These are phyloP conservation scores for Logfia minima DNA, from an alignment of 129 eudicot genomes.

Conservation along the genomic window DNA sequence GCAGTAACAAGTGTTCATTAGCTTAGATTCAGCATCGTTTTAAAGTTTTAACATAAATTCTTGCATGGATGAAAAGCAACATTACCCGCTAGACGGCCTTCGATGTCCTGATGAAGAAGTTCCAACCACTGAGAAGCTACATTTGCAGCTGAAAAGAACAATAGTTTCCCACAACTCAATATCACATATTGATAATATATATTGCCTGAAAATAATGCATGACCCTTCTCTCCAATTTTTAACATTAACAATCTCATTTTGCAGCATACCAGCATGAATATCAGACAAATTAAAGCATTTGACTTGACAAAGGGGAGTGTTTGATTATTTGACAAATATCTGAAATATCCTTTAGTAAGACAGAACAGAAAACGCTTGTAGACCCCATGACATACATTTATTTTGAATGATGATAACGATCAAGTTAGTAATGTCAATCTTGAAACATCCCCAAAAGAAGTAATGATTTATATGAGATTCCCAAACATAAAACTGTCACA, in stretches of 20 bases:
- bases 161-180: not conserved
- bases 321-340: not conserved
- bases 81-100: slow-evolving; percentile 85
- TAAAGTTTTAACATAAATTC: not conserved
- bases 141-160: slow-evolving; percentile 65
- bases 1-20: slow-evolving; percentile 15
- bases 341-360: not conserved
- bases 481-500: not conserved
- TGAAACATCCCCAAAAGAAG: not conserved
- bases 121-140: slow-evolving; percentile 93
- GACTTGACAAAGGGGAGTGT: not conserved
- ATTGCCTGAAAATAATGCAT: not conserved
- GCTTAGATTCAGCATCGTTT: not conserved
- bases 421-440: not conserved
- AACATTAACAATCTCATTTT: not conserved
- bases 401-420: not conserved
- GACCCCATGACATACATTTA: not conserved
- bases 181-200: not conserved
- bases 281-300: not conserved
- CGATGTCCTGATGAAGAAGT: slow-evolving; percentile 76
- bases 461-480: not conserved
- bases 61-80: not conserved
- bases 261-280: not conserved
- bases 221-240: not conserved
- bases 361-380: not conserved